Evolutionary conservation across 495 filamentous ascomycete species (phyloP), one percentile per base, ranked within the genome.

Genomic region (Aspergillus steynii): DNA sequence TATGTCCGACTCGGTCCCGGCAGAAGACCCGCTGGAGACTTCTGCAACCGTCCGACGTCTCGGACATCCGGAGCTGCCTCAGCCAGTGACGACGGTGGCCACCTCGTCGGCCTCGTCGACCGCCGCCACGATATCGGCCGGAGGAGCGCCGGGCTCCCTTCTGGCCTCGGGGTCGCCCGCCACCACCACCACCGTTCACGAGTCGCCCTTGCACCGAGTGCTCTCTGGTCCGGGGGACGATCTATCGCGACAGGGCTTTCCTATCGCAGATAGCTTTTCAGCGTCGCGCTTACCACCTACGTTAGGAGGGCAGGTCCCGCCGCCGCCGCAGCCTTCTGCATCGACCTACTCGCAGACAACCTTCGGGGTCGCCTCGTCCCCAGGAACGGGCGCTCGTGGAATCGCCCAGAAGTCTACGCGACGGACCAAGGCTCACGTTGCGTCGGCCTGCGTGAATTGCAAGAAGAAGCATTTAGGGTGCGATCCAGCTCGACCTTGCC

Each of bases 391-490:
- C 31, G 55, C 58, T 48, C 73, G 80, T 29, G 65, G 74, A 50
- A 63, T 80, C 48, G 74, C 79, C 48, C 78, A 81, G 52, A 91
- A 88, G 63, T 79, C 88, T 6, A 90, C 92, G 15, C 84, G 93
- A 64, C 90, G 93, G 66, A 88, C 92, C 7, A 99, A 98, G 70
- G 92, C 92, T 12, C 95, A 99, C 78, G 95, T 99, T 52, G 92
- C 94, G 42, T 97, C 93, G 37, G 95, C 95, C 20, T 99, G 95
- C 72, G 90, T 97, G 58, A 96, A 97, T 68, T 99, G 95, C 80
- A 97, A 97, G 73, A 92, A 88, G 75, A 96, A 96, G 60, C 95
- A 99, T 83, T 79, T 99, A 61, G 87, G 86, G 37, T 91, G 88
- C 70, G 88, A 91, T 68, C 81, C 86, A 53, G 85, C 82, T 55